Percentiles rank a stretch among this genome's conserved stretches.
These are phyloP conservation scores for Actinomortierella wolfii DNA, from an alignment of 371 early-diverging fungal genomes.

Conservation along the genomic window DNA sequence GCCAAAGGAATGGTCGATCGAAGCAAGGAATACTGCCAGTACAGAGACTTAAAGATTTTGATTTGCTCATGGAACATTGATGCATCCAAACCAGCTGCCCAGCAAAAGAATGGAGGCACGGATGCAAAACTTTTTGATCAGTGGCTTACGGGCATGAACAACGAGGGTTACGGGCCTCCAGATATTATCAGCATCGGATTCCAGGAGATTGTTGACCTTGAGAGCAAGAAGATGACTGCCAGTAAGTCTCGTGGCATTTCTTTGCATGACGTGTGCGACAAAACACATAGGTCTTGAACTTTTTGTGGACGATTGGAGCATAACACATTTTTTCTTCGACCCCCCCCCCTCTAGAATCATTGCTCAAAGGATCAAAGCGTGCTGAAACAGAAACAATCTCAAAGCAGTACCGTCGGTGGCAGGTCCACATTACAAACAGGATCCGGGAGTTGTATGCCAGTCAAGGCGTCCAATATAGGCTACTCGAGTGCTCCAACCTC, in stretches of 20 bases:
- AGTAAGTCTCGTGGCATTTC: slow-evolving; percentile 49
- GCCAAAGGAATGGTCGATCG: slow-evolving; percentile 55
- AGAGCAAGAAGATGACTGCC: slow-evolving; percentile 73
- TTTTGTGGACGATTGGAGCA: slow-evolving; percentile 38
- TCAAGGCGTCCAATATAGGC: slow-evolving; percentile 54
- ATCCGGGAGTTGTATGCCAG: slow-evolving; percentile 55
- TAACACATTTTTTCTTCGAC: slow-evolving; percentile 23
- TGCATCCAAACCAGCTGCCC: slow-evolving; percentile 64
- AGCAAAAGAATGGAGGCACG: slow-evolving; percentile 47
- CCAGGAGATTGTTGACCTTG: slow-evolving; percentile 89
- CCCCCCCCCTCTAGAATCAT: slow-evolving; percentile 60
- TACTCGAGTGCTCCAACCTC: slow-evolving; percentile 71
- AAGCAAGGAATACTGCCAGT: slow-evolving; percentile 62
- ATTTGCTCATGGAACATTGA: slow-evolving; percentile 88
- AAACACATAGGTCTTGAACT: too few species aligned
- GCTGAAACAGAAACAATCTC: slow-evolving; percentile 61
- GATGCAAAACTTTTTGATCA: slow-evolving; percentile 48
- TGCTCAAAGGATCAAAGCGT: slow-evolving; percentile 63
- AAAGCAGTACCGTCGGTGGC: slow-evolving; percentile 71
- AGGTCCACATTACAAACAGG: slow-evolving; percentile 62
- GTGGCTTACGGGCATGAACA: slow-evolving; percentile 58
- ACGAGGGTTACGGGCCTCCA: slow-evolving; percentile 55
- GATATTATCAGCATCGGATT: slow-evolving; percentile 86
- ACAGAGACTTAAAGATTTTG: slow-evolving; percentile 61
- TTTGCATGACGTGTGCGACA: not conserved